A percentile compares a stretch with the other conserved stretches of the same genome.
Evolutionary conservation across 768 basidiomycete species (phyloP).

Genomic region (Tulasnella sp.): DNA sequence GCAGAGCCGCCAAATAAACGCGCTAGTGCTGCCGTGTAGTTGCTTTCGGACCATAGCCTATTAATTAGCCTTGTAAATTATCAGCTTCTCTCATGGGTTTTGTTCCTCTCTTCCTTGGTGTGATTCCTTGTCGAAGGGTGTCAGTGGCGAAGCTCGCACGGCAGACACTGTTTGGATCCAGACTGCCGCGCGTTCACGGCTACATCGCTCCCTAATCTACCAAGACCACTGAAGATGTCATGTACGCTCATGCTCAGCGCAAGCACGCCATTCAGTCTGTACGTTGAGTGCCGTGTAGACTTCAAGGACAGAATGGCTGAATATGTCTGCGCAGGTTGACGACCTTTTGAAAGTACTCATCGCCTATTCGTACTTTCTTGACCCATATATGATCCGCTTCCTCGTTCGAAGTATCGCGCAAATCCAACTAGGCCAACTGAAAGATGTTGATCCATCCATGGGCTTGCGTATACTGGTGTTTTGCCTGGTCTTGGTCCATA

Average conservation of each 20-base stretch:
- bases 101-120: neutral
- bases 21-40: neutral
- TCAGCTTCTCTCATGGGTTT: neutral
- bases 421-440: constrained; percentile 23
- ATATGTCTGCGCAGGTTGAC: constrained; percentile 22
- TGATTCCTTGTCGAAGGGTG: neutral
- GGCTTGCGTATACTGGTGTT: constrained; percentile 21
- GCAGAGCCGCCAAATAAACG: neutral
- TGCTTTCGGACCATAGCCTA: neutral
- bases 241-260: constrained; percentile 28
- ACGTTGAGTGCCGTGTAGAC: neutral
- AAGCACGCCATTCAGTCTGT: constrained; percentile 28
- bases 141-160: neutral
- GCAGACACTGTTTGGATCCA: neutral
- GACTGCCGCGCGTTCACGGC: neutral
- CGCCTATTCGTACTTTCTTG: constrained; percentile 27
- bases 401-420: constrained; percentile 25
- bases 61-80: neutral
- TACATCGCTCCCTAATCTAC: neutral
- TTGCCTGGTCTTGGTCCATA: constrained; percentile 15
- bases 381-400: constrained; percentile 26
- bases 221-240: constrained; percentile 7
- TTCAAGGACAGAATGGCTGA: neutral
- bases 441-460: constrained; percentile 23
- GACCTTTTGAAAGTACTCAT: constrained; percentile 27